Conservation (phyloP, 805 yeast species). For the Torulaspora microellipsoides region DNA sequence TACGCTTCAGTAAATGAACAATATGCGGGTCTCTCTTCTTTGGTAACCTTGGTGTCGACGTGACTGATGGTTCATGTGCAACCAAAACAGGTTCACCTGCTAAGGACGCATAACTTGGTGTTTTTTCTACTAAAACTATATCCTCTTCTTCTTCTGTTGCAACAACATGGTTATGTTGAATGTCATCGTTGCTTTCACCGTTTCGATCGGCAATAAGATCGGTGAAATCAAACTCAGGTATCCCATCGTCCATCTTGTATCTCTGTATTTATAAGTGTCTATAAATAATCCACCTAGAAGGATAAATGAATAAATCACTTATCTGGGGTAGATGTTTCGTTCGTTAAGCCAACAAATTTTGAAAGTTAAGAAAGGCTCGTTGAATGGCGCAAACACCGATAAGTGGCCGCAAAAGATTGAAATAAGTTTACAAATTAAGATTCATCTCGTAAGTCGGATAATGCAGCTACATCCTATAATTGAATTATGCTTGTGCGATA, state of each 20-base stretch:
- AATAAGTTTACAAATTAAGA: too few species aligned
- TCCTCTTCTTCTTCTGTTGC: slow-evolving; percentile 5
- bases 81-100: background rate
- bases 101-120: background rate
- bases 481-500: too few species aligned
- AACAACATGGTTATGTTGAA: slow-evolving; percentile 8
- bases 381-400: background rate
- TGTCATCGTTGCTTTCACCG: slow-evolving; percentile 4
- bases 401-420: too few species aligned
- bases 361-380: background rate
- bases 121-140: background rate
- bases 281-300: too few species aligned
- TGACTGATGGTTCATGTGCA: background rate
- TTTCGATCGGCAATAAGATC: slow-evolving; percentile 11
- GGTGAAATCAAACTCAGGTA: slow-evolving; percentile 24
- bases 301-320: too few species aligned
- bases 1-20: slow-evolving; percentile 26
- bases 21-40: slow-evolving; percentile 24
- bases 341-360: too few species aligned
- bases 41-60: slow-evolving; percentile 1
- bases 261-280: too few species aligned
- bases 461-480: too few species aligned
- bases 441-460: too few species aligned
- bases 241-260: slow-evolving; percentile 15
- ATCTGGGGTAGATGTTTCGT: too few species aligned